Evolutionary conservation across 2,329 filamentous ascomycete genomes (phyloP), one percentile per base, ranked within the genome.

Genomic region (Trichoderma citrinoviride): DNA sequence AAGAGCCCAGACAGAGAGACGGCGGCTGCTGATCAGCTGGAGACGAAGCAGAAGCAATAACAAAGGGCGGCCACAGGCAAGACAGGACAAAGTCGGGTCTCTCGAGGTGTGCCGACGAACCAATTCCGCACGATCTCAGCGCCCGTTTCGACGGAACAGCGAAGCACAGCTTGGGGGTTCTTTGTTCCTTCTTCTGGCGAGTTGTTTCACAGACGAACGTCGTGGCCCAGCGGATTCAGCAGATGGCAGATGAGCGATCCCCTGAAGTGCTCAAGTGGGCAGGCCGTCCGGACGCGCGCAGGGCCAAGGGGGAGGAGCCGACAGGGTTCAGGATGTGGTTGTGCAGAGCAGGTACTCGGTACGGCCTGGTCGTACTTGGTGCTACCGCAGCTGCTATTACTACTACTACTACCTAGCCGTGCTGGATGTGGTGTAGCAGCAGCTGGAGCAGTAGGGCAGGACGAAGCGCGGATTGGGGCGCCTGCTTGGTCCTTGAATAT

Each of bases 91-190:
- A 41, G 10, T 66, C 62, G 62, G 56, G 62, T 67, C 68, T 61
- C 64, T 65, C 70, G 67, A 67, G 68, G 46, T 71, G 71, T 71
- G 78, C 74, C 76, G 79, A 77, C 76, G 69, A 73, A 70, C 69
- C 69, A 71, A 70, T 70, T 72, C 76, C 73, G 15, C 25, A 73
- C 71, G 76, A 77, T 79, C 75, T 77, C 81, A 82, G 83, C 73
- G 73, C 79, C 49, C 27, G 49, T 33, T 52, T 78, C 71, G 74
- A 69, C 69, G 33, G 33, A 4, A 37, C 12, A 37, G 69, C 68
- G 68, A 62, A 44, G 43, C 17, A 53, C 47, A 65, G 74, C 75
- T 64, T 63, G 33, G 29, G 49, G 49, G 25, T 52, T 52, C 49
- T 61, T 74, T 66, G 60, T 73, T 74, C 72, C 41, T 43, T 40